Percentiles rank a stretch among this genome's conserved stretches.
Conservation (phyloP, 1,284 basidiomycete species). For the Tilletia horrida region DNA sequence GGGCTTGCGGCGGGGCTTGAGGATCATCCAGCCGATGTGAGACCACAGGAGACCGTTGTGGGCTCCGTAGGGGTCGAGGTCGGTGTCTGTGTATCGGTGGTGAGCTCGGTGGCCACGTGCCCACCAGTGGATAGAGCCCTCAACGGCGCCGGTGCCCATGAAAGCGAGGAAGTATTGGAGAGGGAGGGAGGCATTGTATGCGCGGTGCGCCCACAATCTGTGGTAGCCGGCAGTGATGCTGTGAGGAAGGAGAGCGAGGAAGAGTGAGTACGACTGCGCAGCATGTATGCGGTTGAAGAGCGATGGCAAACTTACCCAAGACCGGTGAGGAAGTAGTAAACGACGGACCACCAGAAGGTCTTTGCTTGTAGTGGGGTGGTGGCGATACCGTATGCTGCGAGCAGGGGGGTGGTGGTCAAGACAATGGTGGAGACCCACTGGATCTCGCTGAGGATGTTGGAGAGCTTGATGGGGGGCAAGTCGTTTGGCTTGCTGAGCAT, state of each 20-base stretch:
- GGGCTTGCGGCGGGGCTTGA: constrained; percentile 53
- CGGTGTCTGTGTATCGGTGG: constrained; percentile 55
- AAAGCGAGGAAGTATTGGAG: constrained; percentile 50
- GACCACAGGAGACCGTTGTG: constrained; percentile 53
- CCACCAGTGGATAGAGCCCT: constrained; percentile 55
- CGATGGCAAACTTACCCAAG: constrained; percentile 30
- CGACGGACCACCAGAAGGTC: constrained; percentile 40
- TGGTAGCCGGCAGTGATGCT: constrained; percentile 51
- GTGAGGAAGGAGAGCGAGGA: neutral
- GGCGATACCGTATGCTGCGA: constrained; percentile 47
- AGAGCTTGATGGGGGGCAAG: constrained; percentile 45
- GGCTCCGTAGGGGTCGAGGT: constrained; percentile 54
- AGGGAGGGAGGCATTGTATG: constrained; percentile 44
- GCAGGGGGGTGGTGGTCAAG: constrained; percentile 43
- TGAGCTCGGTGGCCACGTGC: constrained; percentile 54
- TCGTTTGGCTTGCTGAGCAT: constrained; percentile 12
- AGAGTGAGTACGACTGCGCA: neutral
- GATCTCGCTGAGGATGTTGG: constrained; percentile 50
- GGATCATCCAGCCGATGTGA: constrained; percentile 54
- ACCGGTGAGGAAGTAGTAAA: constrained; percentile 53
- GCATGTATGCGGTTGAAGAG: neutral
- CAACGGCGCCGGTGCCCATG: constrained; percentile 51
- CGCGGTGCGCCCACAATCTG: constrained; percentile 52
- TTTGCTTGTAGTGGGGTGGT: constrained; percentile 38
- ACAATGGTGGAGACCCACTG: constrained; percentile 53